Evolutionary conservation across 305 asterid species (phyloP).

Genomic region (Fraxinus dipetala): DNA sequence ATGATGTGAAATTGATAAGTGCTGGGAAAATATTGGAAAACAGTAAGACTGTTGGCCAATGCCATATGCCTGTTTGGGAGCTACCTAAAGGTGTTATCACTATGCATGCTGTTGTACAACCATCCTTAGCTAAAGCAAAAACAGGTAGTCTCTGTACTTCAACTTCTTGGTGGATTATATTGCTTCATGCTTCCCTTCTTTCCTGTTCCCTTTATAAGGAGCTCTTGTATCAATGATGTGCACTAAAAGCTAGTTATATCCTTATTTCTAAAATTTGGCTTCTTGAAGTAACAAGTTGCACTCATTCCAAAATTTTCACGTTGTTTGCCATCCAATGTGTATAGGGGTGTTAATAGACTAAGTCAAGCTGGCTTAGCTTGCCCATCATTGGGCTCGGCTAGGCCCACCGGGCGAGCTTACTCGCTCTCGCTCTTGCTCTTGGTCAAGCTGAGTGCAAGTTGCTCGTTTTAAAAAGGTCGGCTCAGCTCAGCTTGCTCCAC

Average conservation of each 20-base stretch:
- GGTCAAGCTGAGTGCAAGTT: neutral
- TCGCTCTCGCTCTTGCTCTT: neutral
- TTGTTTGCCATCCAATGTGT: neutral
- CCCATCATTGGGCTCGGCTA: neutral
- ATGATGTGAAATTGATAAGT: slow-evolving; percentile 75
- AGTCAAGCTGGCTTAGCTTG: neutral
- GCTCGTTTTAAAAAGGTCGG: too few relatives aligned
- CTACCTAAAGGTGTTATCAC: slow-evolving; percentile 70
- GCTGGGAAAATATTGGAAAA: slow-evolving; percentile 86
- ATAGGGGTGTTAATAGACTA: neutral
- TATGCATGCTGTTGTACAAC: slow-evolving; percentile 96
- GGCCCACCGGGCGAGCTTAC: neutral
- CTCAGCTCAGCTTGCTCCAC: neutral
- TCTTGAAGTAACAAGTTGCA: neutral
- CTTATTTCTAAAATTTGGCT: neutral
- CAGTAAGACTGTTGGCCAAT: slow-evolving; percentile 81
- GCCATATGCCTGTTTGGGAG: slow-evolving; percentile 81
- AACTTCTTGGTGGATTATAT: neutral
- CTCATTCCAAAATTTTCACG: neutral
- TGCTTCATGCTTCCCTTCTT: neutral
- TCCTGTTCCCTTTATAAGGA: neutral
- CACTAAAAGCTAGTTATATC: neutral
- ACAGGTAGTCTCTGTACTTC: slow-evolving; percentile 47
- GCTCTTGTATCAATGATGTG: neutral
- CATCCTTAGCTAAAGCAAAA: slow-evolving; percentile 60